Evolutionary conservation across 306 rosid species (phyloP).

Genomic region (Citrullus colocynthis): DNA sequence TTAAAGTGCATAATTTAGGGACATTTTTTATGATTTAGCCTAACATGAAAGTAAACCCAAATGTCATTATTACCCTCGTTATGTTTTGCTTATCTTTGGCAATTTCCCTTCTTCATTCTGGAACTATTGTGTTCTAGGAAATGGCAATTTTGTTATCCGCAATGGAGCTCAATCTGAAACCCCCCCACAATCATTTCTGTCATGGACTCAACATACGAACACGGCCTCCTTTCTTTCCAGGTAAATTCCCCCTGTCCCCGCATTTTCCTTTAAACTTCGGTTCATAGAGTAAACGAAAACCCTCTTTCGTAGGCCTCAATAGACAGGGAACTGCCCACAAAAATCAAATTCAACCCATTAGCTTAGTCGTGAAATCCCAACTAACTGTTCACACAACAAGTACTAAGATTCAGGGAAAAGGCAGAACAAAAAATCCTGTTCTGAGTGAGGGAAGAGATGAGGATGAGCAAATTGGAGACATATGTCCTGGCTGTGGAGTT

Average conservation of each 20-base stretch:
- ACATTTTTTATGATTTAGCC: too few species aligned
- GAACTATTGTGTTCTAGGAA: neutral
- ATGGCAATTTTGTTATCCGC: slow-evolving; percentile 40
- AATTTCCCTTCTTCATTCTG: neutral
- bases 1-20: too few species aligned
- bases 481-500: slow-evolving; percentile 96
- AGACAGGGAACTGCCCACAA: slow-evolving; percentile 10
- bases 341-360: slow-evolving; percentile 18
- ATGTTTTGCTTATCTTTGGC: too few species aligned
- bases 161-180: slow-evolving; percentile 25
- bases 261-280: slow-evolving; percentile 1
- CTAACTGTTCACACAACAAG: slow-evolving; percentile 10
- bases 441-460: slow-evolving; percentile 90
- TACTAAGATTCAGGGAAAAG: slow-evolving; percentile 21
- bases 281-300: neutral
- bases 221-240: slow-evolving; percentile 10
- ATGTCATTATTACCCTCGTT: too few species aligned
- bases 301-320: slow-evolving; percentile 15
- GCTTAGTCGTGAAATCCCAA: slow-evolving; percentile 31
- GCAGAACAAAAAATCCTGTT: slow-evolving; percentile 22
- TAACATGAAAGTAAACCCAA: too few species aligned
- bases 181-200: slow-evolving; percentile 1
- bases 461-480: slow-evolving; percentile 56
- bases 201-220: neutral
- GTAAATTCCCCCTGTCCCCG: slow-evolving; percentile 19